Conservation (phyloP, 2,329 filamentous ascomycete species). For the Lachnellula hyalina region DNA sequence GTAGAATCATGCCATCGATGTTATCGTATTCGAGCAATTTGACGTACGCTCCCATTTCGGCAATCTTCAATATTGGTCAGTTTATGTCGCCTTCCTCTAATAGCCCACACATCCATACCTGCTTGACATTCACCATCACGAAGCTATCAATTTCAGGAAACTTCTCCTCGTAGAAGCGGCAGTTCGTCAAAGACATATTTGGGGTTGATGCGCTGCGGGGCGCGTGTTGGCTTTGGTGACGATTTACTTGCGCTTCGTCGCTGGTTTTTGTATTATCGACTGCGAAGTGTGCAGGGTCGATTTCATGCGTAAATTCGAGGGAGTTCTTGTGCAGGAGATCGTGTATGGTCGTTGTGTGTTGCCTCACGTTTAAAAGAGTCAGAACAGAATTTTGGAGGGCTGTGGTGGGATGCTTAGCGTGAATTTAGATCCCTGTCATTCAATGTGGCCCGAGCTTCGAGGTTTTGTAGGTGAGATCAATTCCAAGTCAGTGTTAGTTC, state of each 20-base stretch:
- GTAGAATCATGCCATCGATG: slow-evolving; percentile 99
- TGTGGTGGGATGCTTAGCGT: not conserved
- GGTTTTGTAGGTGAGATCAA: no score
- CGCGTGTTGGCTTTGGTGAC: slow-evolving; percentile 9
- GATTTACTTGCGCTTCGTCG: slow-evolving; percentile 17
- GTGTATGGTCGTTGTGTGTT: not conserved
- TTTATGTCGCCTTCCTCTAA: not conserved
- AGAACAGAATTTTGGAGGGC: not conserved
- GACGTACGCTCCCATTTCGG: slow-evolving; percentile 99
- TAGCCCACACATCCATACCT: slow-evolving; percentile 51
- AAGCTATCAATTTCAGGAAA: slow-evolving; percentile 98
- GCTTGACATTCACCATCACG: slow-evolving; percentile 99
- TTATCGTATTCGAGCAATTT: slow-evolving; percentile 99
- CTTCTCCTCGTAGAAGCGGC: slow-evolving; percentile 96
- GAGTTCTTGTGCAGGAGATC: not conserved
- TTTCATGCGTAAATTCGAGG: not conserved
- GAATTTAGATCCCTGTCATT: not conserved
- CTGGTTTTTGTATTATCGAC: not conserved
- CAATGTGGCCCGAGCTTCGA: no score
- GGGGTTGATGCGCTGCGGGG: slow-evolving; percentile 36
- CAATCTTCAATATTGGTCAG: slow-evolving; percentile 57
- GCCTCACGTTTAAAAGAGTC: not conserved
- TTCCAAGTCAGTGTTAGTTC: not conserved
- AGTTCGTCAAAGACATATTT: slow-evolving; percentile 93
- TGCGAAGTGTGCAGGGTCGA: not conserved